Evolutionary conservation across 441 rosid species (phyloP).

Genomic region (Populus trichocarpa): DNA sequence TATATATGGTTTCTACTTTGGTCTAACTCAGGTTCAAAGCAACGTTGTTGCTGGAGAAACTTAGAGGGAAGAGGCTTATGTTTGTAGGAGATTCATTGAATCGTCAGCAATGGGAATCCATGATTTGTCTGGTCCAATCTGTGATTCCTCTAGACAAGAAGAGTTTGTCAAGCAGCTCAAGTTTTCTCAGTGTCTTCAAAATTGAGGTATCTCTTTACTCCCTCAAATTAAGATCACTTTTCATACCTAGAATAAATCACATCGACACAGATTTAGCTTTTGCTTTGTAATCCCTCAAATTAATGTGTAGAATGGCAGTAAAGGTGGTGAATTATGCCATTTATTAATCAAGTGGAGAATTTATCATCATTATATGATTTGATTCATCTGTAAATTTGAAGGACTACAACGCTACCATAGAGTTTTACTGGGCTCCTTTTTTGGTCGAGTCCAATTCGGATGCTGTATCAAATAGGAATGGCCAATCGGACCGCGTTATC

Average conservation of each 20-base stretch:
- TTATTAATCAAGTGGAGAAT: background rate
- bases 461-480: no score
- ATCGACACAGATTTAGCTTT: background rate
- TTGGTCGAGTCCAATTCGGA: no score
- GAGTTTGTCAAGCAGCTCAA: slow-evolving; percentile 50
- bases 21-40: slow-evolving; percentile 54
- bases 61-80: slow-evolving; percentile 81
- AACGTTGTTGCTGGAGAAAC: slow-evolving; percentile 55
- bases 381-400: slow-evolving; percentile 13
- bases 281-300: background rate
- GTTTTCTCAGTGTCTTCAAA: slow-evolving; percentile 36
- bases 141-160: slow-evolving; percentile 50
- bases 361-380: background rate
- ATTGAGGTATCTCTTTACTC: slow-evolving; percentile 37
- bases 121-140: slow-evolving; percentile 83
- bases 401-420: slow-evolving; percentile 84
- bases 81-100: slow-evolving; percentile 86
- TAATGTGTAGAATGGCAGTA: background rate
- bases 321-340: background rate
- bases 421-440: slow-evolving; percentile 19
- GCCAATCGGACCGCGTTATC: no score
- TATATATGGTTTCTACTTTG: background rate
- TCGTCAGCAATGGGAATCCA: slow-evolving; percentile 84
- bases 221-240: background rate
- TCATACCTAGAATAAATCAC: background rate